Base-by-base conservation (phyloP, 306 rosid species). In the Vigna mungo region DNA sequence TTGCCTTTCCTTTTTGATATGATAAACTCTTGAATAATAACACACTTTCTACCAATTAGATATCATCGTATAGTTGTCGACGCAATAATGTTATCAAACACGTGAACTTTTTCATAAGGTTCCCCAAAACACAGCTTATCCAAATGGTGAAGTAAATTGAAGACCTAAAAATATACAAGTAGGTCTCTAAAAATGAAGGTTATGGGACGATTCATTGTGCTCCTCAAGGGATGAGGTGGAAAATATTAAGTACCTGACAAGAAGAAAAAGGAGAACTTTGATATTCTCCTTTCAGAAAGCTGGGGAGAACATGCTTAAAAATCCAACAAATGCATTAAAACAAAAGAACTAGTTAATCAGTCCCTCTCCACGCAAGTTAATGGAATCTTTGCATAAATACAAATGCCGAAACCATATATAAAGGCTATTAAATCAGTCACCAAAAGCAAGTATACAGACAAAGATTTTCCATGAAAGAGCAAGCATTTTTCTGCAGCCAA, bases 321-420 rank as follows among this genome's bases (percentile, higher is more conserved):
- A 62, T 60, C 64, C 54, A 59, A 15, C 53, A 78, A 69, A 78
- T 69, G 58, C 76, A 20, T 72, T 30, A 78, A 61, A 48, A 60
- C 41, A 34, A 10, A 47, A 46, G 39, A 17, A 41, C 61, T 54
- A 68, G 20, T 32, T 61, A 32, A 61, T 7, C 44, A 23, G 58
- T 66, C 68, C 59, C 68, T 77, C 49, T n/a, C 59, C 74, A 41
- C 21, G 9, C 70, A 20, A 27, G 59, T 78, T 16, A 48, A 48
- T 68, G 52, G 75, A 78, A 78, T 46, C 30, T 12, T 36, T 36
- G 71, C 54, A 60, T 30, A 32, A 27, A 56, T 17, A 44, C 49
- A 78, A 68, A 23, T 56, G 69, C 39, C 36, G 23, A 77, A 18
- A 65, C 23, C 82, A 60, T 34, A 47, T 58, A 60, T 9, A 71